phyloP scores from a whole-genome alignment of 2,329 filamentous ascomycete species.

The Hymenoscyphus fructigenus region DNA sequence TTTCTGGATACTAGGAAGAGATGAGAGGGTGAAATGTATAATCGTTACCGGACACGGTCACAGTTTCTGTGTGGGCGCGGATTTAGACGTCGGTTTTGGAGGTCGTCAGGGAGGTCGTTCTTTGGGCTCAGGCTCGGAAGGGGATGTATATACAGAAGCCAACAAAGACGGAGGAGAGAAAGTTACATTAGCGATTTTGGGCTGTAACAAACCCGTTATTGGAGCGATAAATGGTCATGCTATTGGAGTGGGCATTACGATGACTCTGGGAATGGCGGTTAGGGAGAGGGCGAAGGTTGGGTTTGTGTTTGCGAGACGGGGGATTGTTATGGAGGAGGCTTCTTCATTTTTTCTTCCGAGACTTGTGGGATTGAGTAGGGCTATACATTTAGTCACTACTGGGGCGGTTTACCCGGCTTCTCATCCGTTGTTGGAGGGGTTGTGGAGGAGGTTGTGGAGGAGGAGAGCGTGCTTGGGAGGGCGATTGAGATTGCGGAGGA shows the following conservation, averaged over 20 bases:
- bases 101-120: not conserved
- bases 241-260: conserved; percentile 61
- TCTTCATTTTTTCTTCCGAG: too few relatives aligned
- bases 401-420: conserved; percentile 57
- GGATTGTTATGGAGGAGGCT: conserved; percentile 72
- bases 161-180: conserved; percentile 52
- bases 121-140: not conserved
- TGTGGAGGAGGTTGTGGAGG: conserved; percentile 68
- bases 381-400: conserved; percentile 66
- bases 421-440: conserved; percentile 51
- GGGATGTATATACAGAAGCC: conserved; percentile 16
- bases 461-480: conserved; percentile 60
- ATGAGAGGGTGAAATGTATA: conserved; percentile 54
- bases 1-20: conserved; percentile 50
- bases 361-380: conserved; percentile 64
- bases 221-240: conserved; percentile 59
- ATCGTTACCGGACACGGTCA: conserved; percentile 53
- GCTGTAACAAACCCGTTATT: conserved; percentile 58
- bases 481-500: conserved; percentile 65
- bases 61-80: conserved; percentile 56
- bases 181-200: conserved; percentile 54
- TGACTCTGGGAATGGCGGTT: conserved; percentile 57
- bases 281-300: conserved; percentile 64
- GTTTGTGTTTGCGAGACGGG: conserved; percentile 71
- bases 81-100: conserved; percentile 28